phyloP scores from a whole-genome alignment of 2,329 filamentous ascomycete species.

The Penicillium sp. region DNA sequence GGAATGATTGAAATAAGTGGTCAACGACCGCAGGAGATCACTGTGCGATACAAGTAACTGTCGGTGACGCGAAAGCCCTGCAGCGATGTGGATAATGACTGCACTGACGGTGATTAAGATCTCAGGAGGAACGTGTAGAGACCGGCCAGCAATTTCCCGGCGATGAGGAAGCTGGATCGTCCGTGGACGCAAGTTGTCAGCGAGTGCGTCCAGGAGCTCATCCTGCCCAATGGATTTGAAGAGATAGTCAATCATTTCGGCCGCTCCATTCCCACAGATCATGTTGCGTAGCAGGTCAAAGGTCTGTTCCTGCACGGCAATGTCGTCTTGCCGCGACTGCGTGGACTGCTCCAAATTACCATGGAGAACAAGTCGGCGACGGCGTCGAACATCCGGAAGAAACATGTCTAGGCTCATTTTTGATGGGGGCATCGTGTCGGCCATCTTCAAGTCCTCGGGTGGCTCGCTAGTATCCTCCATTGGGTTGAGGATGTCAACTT shows the following conservation, averaged over 20 bases:
- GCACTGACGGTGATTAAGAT: slow-evolving; percentile 73
- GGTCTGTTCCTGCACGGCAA: slow-evolving; percentile 83
- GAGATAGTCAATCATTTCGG: slow-evolving; percentile 76
- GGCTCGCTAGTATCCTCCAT: slow-evolving; percentile 30
- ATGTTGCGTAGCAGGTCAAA: slow-evolving; percentile 87
- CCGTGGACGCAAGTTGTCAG: slow-evolving; percentile 63
- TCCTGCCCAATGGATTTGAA: slow-evolving; percentile 70
- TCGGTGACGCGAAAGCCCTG: slow-evolving; percentile 70
- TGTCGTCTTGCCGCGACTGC: slow-evolving; percentile 67
- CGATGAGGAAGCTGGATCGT: slow-evolving; percentile 31
- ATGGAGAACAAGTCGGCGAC: slow-evolving; percentile 47
- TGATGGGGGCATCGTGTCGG: slow-evolving; percentile 38
- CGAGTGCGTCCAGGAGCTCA: slow-evolving; percentile 72
- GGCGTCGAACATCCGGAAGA: slow-evolving; percentile 37
- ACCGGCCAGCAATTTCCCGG: slow-evolving; percentile 27
- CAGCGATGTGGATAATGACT: slow-evolving; percentile 82
- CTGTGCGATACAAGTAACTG: slow-evolving; percentile 71
- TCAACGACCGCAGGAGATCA: slow-evolving; percentile 65
- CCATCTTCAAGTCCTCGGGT: slow-evolving; percentile 33
- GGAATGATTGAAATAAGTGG: slow-evolving; percentile 66
- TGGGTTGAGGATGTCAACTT: slow-evolving; percentile 56
- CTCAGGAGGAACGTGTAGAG: slow-evolving; percentile 45
- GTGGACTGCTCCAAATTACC: slow-evolving; percentile 62
- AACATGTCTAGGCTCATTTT: slow-evolving; percentile 37
- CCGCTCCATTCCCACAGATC: slow-evolving; percentile 59